Conservation (phyloP, 305 asterid species). For the Caryopteris hybrid region DNA sequence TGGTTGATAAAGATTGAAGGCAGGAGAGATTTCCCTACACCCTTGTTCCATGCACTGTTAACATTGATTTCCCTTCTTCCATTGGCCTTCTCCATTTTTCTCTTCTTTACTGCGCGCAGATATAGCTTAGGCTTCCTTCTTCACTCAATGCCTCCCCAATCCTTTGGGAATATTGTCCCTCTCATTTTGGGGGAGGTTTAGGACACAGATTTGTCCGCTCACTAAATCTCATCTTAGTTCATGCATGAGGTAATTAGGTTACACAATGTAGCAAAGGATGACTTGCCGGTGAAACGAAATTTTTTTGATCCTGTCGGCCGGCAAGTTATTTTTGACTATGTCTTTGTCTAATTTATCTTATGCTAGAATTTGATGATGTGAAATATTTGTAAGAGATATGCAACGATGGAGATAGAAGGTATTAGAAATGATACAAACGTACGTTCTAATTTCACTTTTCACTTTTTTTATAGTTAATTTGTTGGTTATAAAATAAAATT, state of each 20-base stretch:
- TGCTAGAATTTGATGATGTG: constrained; percentile 53
- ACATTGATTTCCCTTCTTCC: not conserved
- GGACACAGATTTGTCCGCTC: not conserved
- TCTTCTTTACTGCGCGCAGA: not conserved
- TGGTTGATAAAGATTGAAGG: not conserved
- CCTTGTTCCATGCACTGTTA: not conserved
- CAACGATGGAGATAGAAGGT: not conserved
- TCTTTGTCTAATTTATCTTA: constrained; percentile 38
- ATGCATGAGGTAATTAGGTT: constrained; percentile 56
- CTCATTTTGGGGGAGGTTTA: constrained; percentile 17
- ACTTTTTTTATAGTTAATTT: too few species aligned
- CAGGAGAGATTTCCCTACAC: not conserved
- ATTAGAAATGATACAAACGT: too few species aligned
- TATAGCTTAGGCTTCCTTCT: constrained; percentile 14
- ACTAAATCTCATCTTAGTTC: constrained; percentile 40
- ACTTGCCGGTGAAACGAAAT: constrained; percentile 53
- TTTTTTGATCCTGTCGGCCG: not conserved
- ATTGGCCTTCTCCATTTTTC: not conserved
- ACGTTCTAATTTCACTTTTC: too few species aligned
- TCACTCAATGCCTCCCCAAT: not conserved
- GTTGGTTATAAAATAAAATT: too few species aligned
- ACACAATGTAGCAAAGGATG: constrained; percentile 71
- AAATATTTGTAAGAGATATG: not conserved
- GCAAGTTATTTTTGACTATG: constrained; percentile 59
- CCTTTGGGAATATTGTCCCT: constrained; percentile 14